Percentiles rank a stretch among this genome's conserved stretches.
Evolutionary conservation across 345 rosid species (phyloP).

Genomic region (Camelina laxa): DNA sequence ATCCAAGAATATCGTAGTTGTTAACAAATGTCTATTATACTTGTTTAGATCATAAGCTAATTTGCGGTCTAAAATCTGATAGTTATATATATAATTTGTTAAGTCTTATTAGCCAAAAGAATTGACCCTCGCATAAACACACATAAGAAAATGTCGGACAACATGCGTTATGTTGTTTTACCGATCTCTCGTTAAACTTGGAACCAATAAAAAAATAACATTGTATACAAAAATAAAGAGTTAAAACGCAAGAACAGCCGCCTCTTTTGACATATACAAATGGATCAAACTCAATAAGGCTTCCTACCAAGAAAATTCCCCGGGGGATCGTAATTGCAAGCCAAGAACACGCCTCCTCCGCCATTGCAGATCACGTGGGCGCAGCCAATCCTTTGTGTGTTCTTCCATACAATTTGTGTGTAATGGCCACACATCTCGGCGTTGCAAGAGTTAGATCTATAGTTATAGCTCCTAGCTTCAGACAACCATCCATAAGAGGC

Average conservation of each 20-base stretch:
- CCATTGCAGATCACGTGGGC: constrained; percentile 60
- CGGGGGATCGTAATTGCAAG: constrained; percentile 91
- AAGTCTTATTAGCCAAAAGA: constrained; percentile 40
- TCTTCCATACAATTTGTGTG: constrained; percentile 83
- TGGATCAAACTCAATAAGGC: constrained; percentile 61
- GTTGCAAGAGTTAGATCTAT: constrained; percentile 62
- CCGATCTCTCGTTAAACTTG: constrained; percentile 28
- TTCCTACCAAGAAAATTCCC: constrained; percentile 76
- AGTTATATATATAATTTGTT: neutral
- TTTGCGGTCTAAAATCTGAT: neutral
- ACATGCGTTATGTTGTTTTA: constrained; percentile 24
- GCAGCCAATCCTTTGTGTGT: constrained; percentile 67
- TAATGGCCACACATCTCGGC: constrained; percentile 77
- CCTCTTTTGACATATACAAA: constrained; percentile 26
- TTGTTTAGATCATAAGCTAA: neutral
- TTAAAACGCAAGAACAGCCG: constrained; percentile 29
- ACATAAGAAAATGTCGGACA: constrained; percentile 19
- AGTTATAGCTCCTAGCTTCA: constrained; percentile 60
- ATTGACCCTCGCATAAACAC: constrained; percentile 18
- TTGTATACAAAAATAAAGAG: constrained; percentile 18
- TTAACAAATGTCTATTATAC: neutral
- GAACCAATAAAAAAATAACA: constrained; percentile 28
- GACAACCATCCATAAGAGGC: constrained; percentile 72
- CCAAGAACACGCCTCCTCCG: constrained; percentile 65
- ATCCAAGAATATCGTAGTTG: neutral